Evolutionary conservation across 2,329 filamentous ascomycete species (phyloP).

Genomic region (Epichloe brachyelytri): DNA sequence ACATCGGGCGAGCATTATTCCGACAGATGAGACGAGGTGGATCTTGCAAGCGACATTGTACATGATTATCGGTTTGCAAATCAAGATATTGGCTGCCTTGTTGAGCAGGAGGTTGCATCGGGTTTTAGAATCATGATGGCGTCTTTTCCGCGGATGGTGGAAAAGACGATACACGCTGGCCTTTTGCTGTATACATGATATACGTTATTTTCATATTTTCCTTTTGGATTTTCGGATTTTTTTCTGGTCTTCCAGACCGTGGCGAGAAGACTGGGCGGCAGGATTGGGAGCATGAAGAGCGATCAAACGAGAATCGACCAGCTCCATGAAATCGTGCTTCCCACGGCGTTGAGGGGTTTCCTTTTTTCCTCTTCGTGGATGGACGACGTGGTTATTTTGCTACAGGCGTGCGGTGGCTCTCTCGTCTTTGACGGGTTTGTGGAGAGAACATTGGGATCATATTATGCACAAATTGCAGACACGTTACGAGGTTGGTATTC

Average conservation of each 20-base stretch:
- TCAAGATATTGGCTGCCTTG: background rate
- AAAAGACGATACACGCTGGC: background rate
- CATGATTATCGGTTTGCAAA: background rate
- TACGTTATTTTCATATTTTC: background rate
- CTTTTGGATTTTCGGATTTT: background rate
- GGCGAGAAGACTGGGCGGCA: background rate
- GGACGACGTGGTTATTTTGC: background rate
- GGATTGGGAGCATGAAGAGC: too few species aligned
- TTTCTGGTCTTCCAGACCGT: background rate
- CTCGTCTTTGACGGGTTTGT: background rate
- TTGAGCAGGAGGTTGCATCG: background rate
- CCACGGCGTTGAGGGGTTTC: constrained; percentile 7
- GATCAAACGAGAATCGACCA: too few species aligned
- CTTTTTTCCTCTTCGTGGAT: constrained; percentile 5
- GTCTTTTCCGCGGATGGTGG: background rate
- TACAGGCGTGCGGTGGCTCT: background rate
- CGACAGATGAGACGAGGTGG: background rate
- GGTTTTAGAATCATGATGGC: background rate
- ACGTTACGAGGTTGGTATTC: constrained; percentile 11
- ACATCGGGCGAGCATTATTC: too few species aligned
- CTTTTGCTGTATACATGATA: background rate
- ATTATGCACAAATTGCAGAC: background rate
- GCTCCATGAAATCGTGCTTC: constrained; percentile 11
- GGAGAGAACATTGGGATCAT: background rate
- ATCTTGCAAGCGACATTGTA: background rate